Evolutionary conservation across 257 asterid genomes (phyloP), one percentile per base, ranked within the genome.

Genomic region (Ligustrum vulgare): DNA sequence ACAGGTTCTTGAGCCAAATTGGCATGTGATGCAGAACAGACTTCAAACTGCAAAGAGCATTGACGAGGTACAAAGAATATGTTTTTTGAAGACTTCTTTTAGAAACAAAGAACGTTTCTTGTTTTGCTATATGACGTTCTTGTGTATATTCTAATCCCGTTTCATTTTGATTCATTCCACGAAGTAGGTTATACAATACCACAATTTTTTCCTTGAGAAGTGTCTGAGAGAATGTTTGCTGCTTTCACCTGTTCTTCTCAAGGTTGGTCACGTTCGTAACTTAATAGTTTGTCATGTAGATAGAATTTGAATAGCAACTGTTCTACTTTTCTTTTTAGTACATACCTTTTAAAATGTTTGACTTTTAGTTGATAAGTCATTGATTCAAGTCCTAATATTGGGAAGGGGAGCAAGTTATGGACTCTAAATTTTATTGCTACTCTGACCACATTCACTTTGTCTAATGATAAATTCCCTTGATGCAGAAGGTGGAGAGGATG

Each of bases 1-100:
- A 79, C 90, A 94, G 99, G 99, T 94, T 86, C 79, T 94, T 76
- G 99, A 94, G 89, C 99, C 97, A 34, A 94, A 91, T 85, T 94
- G 98, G 98, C 99, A 94, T 77, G 85, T 92, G 82, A 88, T 94
- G 98, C 91, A 86, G 75, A 90, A 69, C 83, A 91, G 95, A 83
- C 96, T 94, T 80, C 98, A 92, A 85, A 87, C 91, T 74, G 99
- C 96, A 37, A 94, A 88, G 86, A 92, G 98, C 87, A 94, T 94
- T 76, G 98, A 92, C 71, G 98, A 94, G 97, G 99, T 92, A 81
- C 28, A 77, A 81, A 68, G 37, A 47, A 63, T 68, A 35, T 45
- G 15, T 23, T 72, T 60, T 49, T 65, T 66, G 36, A 79, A 45
- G 12, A 74, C 67, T 75, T 41, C 25, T 71, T 39, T 63, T 11